phyloP scores from a whole-genome alignment of 352 stramenopile species.

The Detonula confervacea region DNA sequence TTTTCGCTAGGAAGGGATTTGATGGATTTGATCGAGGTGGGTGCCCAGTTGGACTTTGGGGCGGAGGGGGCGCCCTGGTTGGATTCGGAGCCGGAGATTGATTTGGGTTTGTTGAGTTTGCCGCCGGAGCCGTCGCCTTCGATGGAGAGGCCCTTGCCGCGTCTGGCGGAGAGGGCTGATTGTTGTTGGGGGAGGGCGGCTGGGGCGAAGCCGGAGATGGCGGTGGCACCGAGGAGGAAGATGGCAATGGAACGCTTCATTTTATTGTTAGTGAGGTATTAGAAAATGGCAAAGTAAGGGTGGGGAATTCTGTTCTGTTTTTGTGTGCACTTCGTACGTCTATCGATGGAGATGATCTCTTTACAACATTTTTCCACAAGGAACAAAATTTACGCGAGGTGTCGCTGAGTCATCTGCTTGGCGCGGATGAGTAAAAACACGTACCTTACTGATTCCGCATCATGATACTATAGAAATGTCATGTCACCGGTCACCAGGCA shows the following conservation, averaged over 20 bases:
- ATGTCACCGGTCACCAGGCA: too few relatives aligned
- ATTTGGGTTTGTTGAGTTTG: constrained; percentile 26
- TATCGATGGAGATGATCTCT: too few relatives aligned
- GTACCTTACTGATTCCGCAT: background rate
- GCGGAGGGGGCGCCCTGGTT: too few relatives aligned
- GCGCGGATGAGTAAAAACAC: background rate
- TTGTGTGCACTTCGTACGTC: too few relatives aligned
- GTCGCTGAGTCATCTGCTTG: background rate
- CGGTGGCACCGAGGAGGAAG: constrained; percentile 11
- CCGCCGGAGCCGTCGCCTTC: background rate
- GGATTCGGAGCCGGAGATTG: background rate
- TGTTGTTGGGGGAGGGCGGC: background rate
- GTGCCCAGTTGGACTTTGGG: constrained; percentile 33
- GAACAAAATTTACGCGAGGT: background rate
- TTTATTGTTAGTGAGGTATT: background rate
- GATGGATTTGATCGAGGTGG: constrained; percentile 41
- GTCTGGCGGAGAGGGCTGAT: constrained; percentile 7
- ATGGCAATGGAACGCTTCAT: constrained; percentile 23
- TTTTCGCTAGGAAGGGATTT: constrained; percentile 63
- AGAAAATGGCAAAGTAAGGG: background rate
- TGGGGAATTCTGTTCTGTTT: too few relatives aligned
- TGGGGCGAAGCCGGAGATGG: constrained; percentile 16
- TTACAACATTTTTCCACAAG: too few relatives aligned
- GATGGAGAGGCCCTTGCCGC: constrained; percentile 20
- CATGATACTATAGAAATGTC: background rate